phyloP scores from a whole-genome alignment of 768 basidiomycete genomes.

The Kwoniella newhampshirensis region DNA sequence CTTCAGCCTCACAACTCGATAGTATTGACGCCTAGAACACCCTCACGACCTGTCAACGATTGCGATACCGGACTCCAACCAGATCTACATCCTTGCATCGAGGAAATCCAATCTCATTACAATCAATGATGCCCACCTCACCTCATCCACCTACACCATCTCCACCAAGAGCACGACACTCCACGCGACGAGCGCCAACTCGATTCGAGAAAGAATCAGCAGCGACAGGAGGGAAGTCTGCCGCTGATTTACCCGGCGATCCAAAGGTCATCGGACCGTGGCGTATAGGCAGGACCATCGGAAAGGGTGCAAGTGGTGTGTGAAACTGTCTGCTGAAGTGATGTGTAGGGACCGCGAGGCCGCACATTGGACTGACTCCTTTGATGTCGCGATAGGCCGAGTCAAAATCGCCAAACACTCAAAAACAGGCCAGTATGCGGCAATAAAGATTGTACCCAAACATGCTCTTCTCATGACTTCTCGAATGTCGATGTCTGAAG shows the following conservation, averaged over 20 bases:
- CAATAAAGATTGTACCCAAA: conserved; percentile 90
- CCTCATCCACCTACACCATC: conserved; percentile 29
- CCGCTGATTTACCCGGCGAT: conserved; percentile 80
- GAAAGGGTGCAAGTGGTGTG: conserved; percentile 82
- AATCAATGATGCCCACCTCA: conserved; percentile 13
- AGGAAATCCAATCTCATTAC: too few species aligned
- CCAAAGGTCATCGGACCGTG: conserved; percentile 85
- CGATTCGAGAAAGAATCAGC: conserved; percentile 64
- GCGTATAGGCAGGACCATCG: conserved; percentile 89
- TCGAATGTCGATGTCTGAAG: conserved; percentile 55
- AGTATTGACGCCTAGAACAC: too few species aligned
- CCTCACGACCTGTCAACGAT: too few species aligned
- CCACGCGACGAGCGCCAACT: conserved; percentile 22
- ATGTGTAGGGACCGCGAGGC: too few species aligned
- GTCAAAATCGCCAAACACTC: conserved; percentile 90
- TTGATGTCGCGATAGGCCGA: too few species aligned
- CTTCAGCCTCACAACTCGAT: too few species aligned
- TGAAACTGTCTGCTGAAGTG: too few species aligned
- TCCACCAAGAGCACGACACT: conserved; percentile 29
- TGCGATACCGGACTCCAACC: too few species aligned
- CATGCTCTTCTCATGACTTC: conserved; percentile 69
- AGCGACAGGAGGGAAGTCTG: conserved; percentile 67
- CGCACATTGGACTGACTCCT: too few species aligned
- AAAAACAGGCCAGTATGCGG: conserved; percentile 83
- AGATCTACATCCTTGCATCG: too few species aligned